Conservation (phyloP, 345 rosid genomes). For the Lepidium didymum region DNA sequence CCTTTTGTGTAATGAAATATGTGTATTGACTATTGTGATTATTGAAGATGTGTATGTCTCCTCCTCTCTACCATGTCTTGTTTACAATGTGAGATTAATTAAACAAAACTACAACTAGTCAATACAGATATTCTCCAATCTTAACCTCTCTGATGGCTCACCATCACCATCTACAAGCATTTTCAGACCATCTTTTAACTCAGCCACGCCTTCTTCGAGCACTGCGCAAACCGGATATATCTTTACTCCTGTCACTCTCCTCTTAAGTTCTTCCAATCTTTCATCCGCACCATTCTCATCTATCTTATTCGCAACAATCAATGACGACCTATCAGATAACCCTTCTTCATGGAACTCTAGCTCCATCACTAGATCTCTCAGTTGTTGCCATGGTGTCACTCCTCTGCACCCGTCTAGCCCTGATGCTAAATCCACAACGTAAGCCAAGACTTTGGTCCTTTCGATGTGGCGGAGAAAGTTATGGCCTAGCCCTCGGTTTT, state of each 20-base stretch:
- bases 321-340: constrained; percentile 60
- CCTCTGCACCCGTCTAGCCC: constrained; percentile 67
- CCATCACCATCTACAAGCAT: constrained; percentile 45
- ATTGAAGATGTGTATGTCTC: background rate
- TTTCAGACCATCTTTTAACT: constrained; percentile 73
- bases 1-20: constrained; percentile 12
- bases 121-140: constrained; percentile 40
- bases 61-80: too few species aligned
- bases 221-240: constrained; percentile 75
- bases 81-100: too few species aligned
- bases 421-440: constrained; percentile 78
- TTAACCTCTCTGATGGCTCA: constrained; percentile 34
- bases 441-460: constrained; percentile 89
- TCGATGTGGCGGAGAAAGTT: constrained; percentile 89
- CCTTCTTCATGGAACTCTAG: constrained; percentile 84
- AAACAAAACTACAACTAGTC: constrained; percentile 18
- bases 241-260: constrained; percentile 54
- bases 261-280: constrained; percentile 51
- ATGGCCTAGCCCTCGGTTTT: constrained; percentile 82
- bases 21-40: constrained; percentile 5
- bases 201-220: constrained; percentile 74
- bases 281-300: constrained; percentile 71
- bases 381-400: constrained; percentile 76
- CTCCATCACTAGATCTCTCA: constrained; percentile 68
- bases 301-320: constrained; percentile 80